Conservation (phyloP, 2,329 filamentous ascomycete species). For the Parafenestella ontariensis region DNA sequence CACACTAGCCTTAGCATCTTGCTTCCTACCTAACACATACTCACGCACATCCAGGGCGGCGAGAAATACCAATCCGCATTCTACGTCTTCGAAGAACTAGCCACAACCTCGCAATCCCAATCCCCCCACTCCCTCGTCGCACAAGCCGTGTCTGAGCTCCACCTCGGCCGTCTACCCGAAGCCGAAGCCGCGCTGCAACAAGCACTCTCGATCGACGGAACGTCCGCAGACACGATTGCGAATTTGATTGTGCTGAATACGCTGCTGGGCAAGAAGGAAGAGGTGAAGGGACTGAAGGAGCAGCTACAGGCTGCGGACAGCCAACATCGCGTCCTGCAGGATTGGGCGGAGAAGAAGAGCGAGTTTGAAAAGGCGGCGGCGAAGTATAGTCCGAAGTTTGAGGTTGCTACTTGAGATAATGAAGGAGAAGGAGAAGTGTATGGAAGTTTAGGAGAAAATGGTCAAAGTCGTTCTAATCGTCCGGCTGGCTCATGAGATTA, state of each 20-base stretch:
- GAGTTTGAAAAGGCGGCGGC: constrained; percentile 84
- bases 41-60: constrained; percentile 69
- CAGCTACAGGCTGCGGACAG: constrained; percentile 65
- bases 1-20: not conserved
- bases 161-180: constrained; percentile 87
- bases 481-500: too few relatives aligned
- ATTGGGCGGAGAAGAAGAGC: constrained; percentile 84
- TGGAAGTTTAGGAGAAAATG: not conserved
- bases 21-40: constrained; percentile 11
- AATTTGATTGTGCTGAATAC: constrained; percentile 83
- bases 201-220: constrained; percentile 75
- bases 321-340: constrained; percentile 73
- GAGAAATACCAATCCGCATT: constrained; percentile 97
- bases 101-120: constrained; percentile 82
- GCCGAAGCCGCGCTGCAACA: constrained; percentile 85
- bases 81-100: constrained; percentile 97
- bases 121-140: constrained; percentile 79
- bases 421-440: constrained; percentile 25
- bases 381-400: constrained; percentile 87
- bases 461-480: not conserved
- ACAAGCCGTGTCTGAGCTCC: constrained; percentile 89
- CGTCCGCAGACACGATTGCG: constrained; percentile 77
- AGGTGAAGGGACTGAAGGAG: constrained; percentile 63
- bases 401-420: constrained; percentile 48
- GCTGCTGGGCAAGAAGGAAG: constrained; percentile 71